A percentile compares a stretch with the other conserved stretches of the same genome.
phyloP scores from a whole-genome alignment of 2,329 filamentous ascomycete genomes.

The Penicillium frequentans region DNA sequence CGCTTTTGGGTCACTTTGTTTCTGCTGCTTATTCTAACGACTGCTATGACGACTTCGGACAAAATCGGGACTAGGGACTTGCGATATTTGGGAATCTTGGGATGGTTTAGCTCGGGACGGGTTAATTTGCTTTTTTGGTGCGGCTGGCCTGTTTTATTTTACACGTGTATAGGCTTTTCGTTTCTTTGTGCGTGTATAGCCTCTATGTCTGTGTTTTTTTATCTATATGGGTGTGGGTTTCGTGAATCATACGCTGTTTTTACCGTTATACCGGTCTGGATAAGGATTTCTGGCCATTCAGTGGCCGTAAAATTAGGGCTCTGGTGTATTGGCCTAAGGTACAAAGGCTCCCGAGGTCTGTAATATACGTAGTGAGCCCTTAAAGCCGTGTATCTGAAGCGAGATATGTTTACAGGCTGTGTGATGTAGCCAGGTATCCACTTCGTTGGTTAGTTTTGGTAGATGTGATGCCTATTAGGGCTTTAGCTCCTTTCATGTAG shows the following conservation, averaged over 20 bases:
- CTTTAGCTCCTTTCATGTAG: not conserved
- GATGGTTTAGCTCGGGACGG: constrained; percentile 7
- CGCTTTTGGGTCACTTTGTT: not conserved
- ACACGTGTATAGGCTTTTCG: constrained; percentile 3
- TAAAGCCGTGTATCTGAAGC: not conserved
- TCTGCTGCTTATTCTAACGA: constrained; percentile 22
- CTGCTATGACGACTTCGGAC: constrained; percentile 16
- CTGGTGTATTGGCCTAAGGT: not conserved
- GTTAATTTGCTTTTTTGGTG: constrained; percentile 12
- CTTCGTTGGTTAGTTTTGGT: not conserved
- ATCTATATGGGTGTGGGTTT: not conserved
- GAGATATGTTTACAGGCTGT: not conserved
- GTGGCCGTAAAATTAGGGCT: not conserved
- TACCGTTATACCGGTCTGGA: not conserved
- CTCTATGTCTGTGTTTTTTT: not conserved
- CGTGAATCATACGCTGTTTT: constrained; percentile 17
- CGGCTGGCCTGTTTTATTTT: constrained; percentile 11
- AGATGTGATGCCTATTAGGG: not conserved
- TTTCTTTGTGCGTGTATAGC: constrained; percentile 17
- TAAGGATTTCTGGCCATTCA: not conserved
- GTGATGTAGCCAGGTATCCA: not conserved
- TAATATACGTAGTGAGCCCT: not conserved
- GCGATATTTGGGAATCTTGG: constrained; percentile 9
- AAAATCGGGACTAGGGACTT: constrained; percentile 16
- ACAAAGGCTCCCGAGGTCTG: not conserved